phyloP scores from a whole-genome alignment of 345 rosid genomes.

The Syzygium aqueum region DNA sequence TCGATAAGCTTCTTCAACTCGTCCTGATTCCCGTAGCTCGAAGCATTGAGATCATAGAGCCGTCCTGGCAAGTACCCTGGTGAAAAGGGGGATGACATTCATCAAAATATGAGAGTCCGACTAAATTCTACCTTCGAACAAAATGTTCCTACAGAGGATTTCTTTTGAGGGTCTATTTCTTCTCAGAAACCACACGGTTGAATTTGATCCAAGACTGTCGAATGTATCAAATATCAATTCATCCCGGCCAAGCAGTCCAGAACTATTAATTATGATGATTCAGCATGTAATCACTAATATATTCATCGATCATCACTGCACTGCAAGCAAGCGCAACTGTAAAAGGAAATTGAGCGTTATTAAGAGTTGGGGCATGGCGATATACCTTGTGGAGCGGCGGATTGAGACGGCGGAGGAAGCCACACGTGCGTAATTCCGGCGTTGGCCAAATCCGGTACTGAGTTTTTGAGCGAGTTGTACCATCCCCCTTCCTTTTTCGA shows the following conservation, averaged over 20 bases:
- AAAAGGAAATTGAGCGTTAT: neutral
- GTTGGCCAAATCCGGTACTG: constrained; percentile 39
- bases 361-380: neutral
- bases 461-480: constrained; percentile 59
- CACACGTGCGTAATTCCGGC: constrained; percentile 81
- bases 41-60: constrained; percentile 62
- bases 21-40: constrained; percentile 55
- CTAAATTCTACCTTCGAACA: neutral
- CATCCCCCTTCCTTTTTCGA: constrained; percentile 61
- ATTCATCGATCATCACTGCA: neutral
- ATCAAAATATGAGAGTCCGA: neutral
- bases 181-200: neutral
- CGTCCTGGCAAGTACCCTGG: constrained; percentile 88
- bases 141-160: neutral
- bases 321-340: neutral
- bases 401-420: constrained; percentile 96
- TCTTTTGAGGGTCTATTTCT: neutral
- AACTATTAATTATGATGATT: neutral
- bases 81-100: neutral
- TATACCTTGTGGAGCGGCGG: constrained; percentile 55
- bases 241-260: neutral
- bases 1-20: constrained; percentile 45
- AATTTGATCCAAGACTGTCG: neutral
- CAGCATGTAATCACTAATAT: neutral
- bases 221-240: neutral